Base-by-base conservation (phyloP, 2,329 filamentous ascomycete genomes). In the Monosporascus sp. region DNA sequence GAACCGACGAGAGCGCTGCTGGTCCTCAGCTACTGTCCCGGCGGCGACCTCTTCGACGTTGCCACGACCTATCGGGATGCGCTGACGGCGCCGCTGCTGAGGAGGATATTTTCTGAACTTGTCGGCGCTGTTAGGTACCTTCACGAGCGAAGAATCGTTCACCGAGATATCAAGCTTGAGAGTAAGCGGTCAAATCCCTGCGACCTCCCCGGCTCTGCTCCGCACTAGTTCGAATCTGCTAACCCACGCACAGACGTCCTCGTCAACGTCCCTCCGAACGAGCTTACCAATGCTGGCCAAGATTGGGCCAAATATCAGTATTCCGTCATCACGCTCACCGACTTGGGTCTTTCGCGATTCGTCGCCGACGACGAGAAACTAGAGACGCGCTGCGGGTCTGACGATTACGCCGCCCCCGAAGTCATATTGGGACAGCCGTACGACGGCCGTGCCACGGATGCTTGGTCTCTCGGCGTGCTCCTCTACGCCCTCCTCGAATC, bases 131-230 rank as follows among this genome's bases (percentile, higher is more conserved):
- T 96, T 37, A 82, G 80, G 54, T 97, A 97, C 73, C 76, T 99
- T 48, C 94, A 99, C 70, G 77, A 83, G 51, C 78, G 89, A 63
- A 86, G 84, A 61, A 96, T 99, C 67, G 93, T 97, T 51, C 94
- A 99, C 69, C 85, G 94, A 55, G 94, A 99, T 70, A 95, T 99
- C 72, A 99, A 99, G 74, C 85, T 99, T 55, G 94, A 99, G 78
- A 82, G 89, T 94, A 80, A 59, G 58, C 58, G 59, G 55, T 37
- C 50, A 61, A 61, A 56, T 55, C 61, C 46, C 37, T 35, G n/a
- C 45, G 37, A 11, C 20, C 1, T 19, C 17, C 35, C 46, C 48
- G n/a, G 51, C 24, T 26, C 19, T 37, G 49, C 24, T 11, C 3
- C 11, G 27, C 27, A 31, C 27, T 31, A 31, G 27, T 31, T 11